These are phyloP conservation scores for Calocera viscosa DNA, from an alignment of 768 basidiomycete genomes.

Conservation along the genomic window DNA sequence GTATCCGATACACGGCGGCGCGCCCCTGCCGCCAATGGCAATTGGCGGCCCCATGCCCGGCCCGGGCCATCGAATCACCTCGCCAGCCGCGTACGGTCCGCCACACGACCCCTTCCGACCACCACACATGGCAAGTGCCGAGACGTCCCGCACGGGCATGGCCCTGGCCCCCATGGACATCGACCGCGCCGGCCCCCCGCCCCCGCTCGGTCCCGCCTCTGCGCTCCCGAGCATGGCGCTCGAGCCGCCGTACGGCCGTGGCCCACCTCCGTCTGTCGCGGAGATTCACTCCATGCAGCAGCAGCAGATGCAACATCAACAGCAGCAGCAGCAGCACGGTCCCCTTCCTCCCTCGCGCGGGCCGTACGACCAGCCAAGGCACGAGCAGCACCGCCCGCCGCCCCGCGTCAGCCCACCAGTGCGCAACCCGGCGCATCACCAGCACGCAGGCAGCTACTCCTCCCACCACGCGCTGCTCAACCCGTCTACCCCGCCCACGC, in stretches of 20 bases:
- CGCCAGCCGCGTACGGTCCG: neutral
- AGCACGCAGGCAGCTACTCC: slow-evolving; percentile 2
- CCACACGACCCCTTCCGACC: neutral
- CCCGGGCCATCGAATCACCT: slow-evolving; percentile 16
- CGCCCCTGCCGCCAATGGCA: slow-evolving; percentile 23
- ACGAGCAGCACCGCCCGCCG: neutral
- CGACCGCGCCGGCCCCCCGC: slow-evolving; percentile 18
- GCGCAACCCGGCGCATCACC: neutral
- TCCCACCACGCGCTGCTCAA: slow-evolving; percentile 7
- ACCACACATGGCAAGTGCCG: neutral
- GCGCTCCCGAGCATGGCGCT: slow-evolving; percentile 7
- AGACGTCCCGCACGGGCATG: neutral
- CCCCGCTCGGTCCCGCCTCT: neutral
- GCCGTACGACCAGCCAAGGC: neutral
- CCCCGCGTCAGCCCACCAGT: slow-evolving; percentile 1
- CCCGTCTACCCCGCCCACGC: neutral
- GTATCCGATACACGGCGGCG: slow-evolving; percentile 19
- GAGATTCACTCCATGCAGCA: slow-evolving; percentile 6
- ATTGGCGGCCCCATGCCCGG: slow-evolving; percentile 23
- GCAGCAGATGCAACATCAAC: neutral
- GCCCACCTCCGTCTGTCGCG: neutral
- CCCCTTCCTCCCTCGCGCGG: neutral
- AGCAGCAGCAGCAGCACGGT: neutral
- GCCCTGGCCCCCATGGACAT: slow-evolving; percentile 26
- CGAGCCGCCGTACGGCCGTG: neutral